A percentile compares a stretch with the other conserved stretches of the same genome.
phyloP scores from a whole-genome alignment of 2,329 filamentous ascomycete species.

The Fusarium heterosporum region DNA sequence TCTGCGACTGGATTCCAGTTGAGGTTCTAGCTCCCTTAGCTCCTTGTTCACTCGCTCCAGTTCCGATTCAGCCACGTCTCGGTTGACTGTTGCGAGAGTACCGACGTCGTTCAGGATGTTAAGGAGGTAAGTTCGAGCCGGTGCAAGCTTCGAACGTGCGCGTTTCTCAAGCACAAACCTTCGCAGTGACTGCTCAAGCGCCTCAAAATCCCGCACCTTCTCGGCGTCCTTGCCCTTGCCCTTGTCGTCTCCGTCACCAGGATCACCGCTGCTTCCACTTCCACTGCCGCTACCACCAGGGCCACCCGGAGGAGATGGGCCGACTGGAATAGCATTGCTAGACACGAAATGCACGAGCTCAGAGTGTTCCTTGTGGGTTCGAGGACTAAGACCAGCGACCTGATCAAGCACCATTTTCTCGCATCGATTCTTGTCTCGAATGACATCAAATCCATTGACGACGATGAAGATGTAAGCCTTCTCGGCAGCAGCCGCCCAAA shows the following conservation, averaged over 20 bases:
- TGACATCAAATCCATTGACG: constrained; percentile 96
- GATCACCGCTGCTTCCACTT: constrained; percentile 67
- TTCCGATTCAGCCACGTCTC: constrained; percentile 86
- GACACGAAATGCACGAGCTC: constrained; percentile 98
- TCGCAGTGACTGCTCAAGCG: constrained; percentile 86
- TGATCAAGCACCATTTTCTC: constrained; percentile 95
- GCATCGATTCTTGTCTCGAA: constrained; percentile 90
- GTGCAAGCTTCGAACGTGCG: constrained; percentile 92
- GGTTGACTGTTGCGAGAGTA: constrained; percentile 85
- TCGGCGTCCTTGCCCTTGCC: constrained; percentile 90
- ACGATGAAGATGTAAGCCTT: constrained; percentile 99
- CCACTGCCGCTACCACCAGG: constrained; percentile 66
- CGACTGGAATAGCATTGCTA: constrained; percentile 90
- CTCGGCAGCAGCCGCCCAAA: constrained; percentile 92
- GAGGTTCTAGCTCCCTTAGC: constrained; percentile 83
- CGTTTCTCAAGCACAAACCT: constrained; percentile 97
- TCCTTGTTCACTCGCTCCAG: constrained; percentile 85
- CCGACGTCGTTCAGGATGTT: constrained; percentile 92
- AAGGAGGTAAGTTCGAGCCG: constrained; percentile 92
- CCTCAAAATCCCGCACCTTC: constrained; percentile 89
- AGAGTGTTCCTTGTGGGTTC: constrained; percentile 89
- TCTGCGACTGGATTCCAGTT: constrained; percentile 85
- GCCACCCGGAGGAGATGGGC: constrained; percentile 66
- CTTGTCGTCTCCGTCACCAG: constrained; percentile 69
- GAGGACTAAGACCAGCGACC: constrained; percentile 86